These are phyloP conservation scores for Pleurotus ostreatus DNA, from an alignment of 768 basidiomycete species.

Conservation along the genomic window DNA sequence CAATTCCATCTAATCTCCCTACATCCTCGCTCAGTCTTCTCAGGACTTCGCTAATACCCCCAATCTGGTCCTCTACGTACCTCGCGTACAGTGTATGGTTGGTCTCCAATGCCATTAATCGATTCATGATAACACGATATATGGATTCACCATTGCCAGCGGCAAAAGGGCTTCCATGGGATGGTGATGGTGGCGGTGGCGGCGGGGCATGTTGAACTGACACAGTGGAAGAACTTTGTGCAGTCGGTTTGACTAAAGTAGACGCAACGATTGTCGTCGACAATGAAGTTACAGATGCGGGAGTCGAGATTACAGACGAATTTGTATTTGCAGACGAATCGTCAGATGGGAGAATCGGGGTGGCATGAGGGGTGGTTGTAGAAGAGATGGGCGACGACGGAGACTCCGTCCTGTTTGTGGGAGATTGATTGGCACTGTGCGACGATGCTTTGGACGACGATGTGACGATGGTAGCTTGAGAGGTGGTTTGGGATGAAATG, in stretches of 20 bases:
- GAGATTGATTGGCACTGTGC: too few relatives aligned
- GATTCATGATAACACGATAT: constrained; percentile 94
- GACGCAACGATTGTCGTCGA: constrained; percentile 10
- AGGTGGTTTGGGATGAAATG: not conserved
- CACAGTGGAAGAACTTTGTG: not conserved
- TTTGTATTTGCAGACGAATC: not conserved
- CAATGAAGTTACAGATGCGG: not conserved
- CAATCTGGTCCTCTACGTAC: constrained; percentile 89
- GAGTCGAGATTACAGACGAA: too few relatives aligned
- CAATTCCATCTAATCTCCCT: constrained; percentile 71
- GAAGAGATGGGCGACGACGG: too few relatives aligned
- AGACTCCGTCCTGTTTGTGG: too few relatives aligned
- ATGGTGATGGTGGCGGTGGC: constrained; percentile 7
- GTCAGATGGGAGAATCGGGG: too few relatives aligned
- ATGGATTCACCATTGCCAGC: constrained; percentile 73
- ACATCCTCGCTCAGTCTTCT: constrained; percentile 74
- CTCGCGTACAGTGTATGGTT: constrained; percentile 82
- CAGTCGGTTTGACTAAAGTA: not conserved
- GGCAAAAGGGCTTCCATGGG: constrained; percentile 1
- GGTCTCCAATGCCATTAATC: constrained; percentile 76
- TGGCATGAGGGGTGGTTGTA: too few relatives aligned
- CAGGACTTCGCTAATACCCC: constrained; percentile 70
- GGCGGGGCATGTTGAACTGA: constrained; percentile 4
- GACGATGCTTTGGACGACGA: too few relatives aligned
- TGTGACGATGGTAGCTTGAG: too few relatives aligned